phyloP scores from a whole-genome alignment of 2,329 filamentous ascomycete genomes.

The Monilinia laxa region DNA sequence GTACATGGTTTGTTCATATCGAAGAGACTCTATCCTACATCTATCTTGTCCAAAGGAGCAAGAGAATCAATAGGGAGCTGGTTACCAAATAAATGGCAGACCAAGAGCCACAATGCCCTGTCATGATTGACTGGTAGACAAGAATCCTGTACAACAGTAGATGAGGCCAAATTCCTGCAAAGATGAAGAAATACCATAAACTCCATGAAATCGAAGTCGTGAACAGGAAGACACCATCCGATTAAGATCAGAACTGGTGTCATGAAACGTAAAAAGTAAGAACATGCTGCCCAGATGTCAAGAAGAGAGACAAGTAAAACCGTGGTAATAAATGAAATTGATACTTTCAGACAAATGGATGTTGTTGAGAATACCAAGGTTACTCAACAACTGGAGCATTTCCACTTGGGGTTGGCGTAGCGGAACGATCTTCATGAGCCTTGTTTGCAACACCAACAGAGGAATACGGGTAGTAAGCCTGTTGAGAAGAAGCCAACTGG shows the following conservation, averaged over 20 bases:
- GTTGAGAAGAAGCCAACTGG: slow-evolving; percentile 19
- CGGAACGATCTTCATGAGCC: slow-evolving; percentile 32
- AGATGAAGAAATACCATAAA: slow-evolving; percentile 19
- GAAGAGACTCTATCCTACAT: slow-evolving; percentile 26
- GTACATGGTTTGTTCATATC: slow-evolving; percentile 22
- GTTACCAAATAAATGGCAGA: slow-evolving; percentile 12
- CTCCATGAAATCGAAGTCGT: slow-evolving; percentile 16
- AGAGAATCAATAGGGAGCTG: slow-evolving; percentile 25
- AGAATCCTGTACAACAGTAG: slow-evolving; percentile 22
- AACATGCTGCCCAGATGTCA: slow-evolving; percentile 6
- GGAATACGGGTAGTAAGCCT: slow-evolving; percentile 25
- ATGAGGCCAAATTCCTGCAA: slow-evolving; percentile 24
- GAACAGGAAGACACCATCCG: slow-evolving; percentile 17
- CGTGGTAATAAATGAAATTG: background rate
- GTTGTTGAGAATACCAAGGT: slow-evolving; percentile 27
- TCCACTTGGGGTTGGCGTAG: slow-evolving; percentile 34
- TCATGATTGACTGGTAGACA: slow-evolving; percentile 20
- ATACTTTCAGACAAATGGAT: background rate
- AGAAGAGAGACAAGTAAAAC: background rate
- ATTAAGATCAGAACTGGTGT: background rate
- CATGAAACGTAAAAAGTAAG: slow-evolving; percentile 8
- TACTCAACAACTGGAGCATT: slow-evolving; percentile 27
- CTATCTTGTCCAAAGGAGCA: slow-evolving; percentile 29
- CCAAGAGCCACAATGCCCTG: slow-evolving; percentile 22
- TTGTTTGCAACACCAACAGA: slow-evolving; percentile 18